Percentiles rank a stretch among this genome's conserved stretches.
Evolutionary conservation across 352 stramenopile genomes (phyloP).

Genomic region (Globisporangium solare): DNA sequence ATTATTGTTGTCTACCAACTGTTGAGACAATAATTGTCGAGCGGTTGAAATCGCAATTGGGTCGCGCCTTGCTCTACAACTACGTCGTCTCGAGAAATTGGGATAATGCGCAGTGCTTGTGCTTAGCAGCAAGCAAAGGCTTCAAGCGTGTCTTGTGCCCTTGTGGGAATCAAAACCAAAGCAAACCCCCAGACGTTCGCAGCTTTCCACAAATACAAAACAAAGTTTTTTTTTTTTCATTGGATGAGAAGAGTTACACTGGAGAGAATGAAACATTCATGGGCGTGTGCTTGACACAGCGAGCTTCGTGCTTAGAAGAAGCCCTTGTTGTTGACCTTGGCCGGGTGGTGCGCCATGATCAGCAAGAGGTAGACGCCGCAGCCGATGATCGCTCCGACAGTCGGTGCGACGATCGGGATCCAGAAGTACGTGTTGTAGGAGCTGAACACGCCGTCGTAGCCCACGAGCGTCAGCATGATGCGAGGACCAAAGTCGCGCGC

Average conservation of each 20-base stretch:
- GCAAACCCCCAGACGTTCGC: too few species aligned
- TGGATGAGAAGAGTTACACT: not conserved
- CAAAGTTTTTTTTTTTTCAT: not conserved
- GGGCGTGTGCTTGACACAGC: not conserved
- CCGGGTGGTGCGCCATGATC: conserved; percentile 31
- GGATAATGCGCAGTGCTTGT: too few species aligned
- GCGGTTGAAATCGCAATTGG: too few species aligned
- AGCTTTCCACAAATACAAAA: not conserved
- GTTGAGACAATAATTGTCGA: too few species aligned
- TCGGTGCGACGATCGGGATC: conserved; percentile 31
- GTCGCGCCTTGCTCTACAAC: too few species aligned
- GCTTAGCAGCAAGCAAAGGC: too few species aligned
- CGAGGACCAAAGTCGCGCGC: conserved; percentile 33
- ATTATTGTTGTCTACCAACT: too few species aligned
- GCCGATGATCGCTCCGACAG: conserved; percentile 21
- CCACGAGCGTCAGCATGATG: conserved; percentile 23
- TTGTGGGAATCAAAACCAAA: too few species aligned
- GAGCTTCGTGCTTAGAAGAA: conserved; percentile 17
- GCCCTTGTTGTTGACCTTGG: conserved; percentile 16
- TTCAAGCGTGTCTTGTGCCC: too few species aligned
- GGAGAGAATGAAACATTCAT: not conserved
- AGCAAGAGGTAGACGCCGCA: conserved; percentile 21
- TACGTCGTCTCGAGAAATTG: too few species aligned
- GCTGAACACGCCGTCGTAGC: conserved; percentile 25
- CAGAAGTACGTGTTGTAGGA: conserved; percentile 29